These are phyloP conservation scores for Aspergillus uvarum DNA, from an alignment of 2,329 filamentous ascomycete species.

Conservation along the genomic window DNA sequence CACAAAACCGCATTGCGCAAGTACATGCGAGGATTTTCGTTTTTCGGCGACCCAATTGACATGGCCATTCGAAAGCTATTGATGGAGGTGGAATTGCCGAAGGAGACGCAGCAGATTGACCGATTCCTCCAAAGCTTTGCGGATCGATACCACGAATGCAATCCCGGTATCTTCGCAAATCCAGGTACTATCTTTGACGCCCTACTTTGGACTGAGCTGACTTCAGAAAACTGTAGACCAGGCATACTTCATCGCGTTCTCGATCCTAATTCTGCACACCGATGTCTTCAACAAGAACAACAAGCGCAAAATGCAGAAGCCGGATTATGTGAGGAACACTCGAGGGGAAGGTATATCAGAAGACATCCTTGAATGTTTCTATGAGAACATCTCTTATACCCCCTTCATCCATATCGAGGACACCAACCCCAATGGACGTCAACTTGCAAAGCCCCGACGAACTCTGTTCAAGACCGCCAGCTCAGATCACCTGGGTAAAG, in stretches of 20 bases:
- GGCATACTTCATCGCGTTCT: conserved; percentile 98
- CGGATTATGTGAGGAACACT: conserved; percentile 93
- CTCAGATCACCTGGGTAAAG: conserved; percentile 67
- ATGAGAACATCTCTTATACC: conserved; percentile 97
- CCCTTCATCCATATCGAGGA: conserved; percentile 98
- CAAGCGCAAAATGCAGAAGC: conserved; percentile 97
- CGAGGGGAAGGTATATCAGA: conserved; percentile 88
- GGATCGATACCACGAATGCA: conserved; percentile 96
- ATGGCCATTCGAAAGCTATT: conserved; percentile 95
- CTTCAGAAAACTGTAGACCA: conserved; percentile 59
- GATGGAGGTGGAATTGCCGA: conserved; percentile 94
- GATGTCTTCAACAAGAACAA: conserved; percentile 99
- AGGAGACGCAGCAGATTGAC: conserved; percentile 97
- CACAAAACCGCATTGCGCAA: conserved; percentile 80
- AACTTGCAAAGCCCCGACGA: conserved; percentile 70
- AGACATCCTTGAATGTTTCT: conserved; percentile 92
- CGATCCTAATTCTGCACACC: conserved; percentile 90
- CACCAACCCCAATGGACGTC: conserved; percentile 69
- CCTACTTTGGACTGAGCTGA: not conserved
- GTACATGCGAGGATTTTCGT: conserved; percentile 92
- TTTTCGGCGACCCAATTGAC: conserved; percentile 96
- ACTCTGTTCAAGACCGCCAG: conserved; percentile 66
- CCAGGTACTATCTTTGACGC: conserved; percentile 50
- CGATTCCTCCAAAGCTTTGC: conserved; percentile 91
- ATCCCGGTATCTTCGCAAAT: conserved; percentile 87